Percentiles rank a stretch among this genome's conserved stretches.
Evolutionary conservation across 2,329 filamentous ascomycete genomes (phyloP).

Genomic region (Exophiala sideris): DNA sequence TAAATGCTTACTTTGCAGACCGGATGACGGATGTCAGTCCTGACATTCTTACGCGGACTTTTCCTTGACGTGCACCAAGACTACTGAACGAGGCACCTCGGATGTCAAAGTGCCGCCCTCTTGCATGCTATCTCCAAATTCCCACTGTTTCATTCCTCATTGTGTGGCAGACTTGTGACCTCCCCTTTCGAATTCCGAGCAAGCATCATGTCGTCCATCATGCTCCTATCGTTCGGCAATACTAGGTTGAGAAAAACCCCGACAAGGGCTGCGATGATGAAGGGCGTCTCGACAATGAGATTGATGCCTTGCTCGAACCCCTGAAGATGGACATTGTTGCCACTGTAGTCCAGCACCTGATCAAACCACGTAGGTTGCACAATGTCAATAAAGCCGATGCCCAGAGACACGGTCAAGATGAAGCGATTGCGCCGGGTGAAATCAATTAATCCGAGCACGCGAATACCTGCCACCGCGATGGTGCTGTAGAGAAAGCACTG

Average conservation of each 20-base stretch:
- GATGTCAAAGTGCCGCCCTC: too few relatives aligned
- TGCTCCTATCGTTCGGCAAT: conserved; percentile 18
- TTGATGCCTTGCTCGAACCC: conserved; percentile 55
- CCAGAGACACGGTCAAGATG: conserved; percentile 71
- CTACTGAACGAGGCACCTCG: too few relatives aligned
- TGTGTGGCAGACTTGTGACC: conserved; percentile 7
- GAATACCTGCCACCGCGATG: conserved; percentile 72
- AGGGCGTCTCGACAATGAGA: conserved; percentile 32
- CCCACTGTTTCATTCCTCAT: conserved; percentile 1
- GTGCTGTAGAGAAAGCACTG: conserved; percentile 77
- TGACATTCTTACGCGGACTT: too few relatives aligned
- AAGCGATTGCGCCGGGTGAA: conserved; percentile 81
- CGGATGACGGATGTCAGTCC: too few relatives aligned
- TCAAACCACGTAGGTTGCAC: conserved; percentile 65
- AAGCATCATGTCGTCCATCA: conserved; percentile 16
- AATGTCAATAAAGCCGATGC: conserved; percentile 69
- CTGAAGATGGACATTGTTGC: conserved; percentile 62
- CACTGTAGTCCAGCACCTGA: conserved; percentile 69
- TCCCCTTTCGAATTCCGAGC: conserved; percentile 7
- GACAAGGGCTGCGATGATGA: conserved; percentile 33
- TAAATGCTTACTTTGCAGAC: too few relatives aligned
- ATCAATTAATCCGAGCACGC: conserved; percentile 67
- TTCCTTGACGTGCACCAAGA: too few relatives aligned
- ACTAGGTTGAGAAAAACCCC: conserved; percentile 31
- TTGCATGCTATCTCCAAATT: too few relatives aligned